These are phyloP conservation scores for Bacterosira constricta DNA, from an alignment of 108 stramenopile species.

Conservation along the genomic window DNA sequence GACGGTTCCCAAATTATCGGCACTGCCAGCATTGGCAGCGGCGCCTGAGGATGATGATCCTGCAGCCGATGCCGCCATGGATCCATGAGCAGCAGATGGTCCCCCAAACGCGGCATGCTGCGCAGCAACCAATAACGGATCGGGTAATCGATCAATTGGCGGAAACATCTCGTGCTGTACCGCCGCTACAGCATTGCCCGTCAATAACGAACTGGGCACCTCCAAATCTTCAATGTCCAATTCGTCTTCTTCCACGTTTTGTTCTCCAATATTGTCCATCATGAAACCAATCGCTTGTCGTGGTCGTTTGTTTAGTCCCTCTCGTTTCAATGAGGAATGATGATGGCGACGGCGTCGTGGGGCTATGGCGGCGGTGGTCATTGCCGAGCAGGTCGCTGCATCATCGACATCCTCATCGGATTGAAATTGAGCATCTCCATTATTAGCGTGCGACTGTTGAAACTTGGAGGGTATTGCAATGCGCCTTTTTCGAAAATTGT, in stretches of 20 bases:
- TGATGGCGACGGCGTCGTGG: constrained; percentile 6
- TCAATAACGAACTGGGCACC: too few relatives aligned
- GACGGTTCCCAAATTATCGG: constrained; percentile 8
- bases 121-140: constrained; percentile 40
- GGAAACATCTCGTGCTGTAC: constrained; percentile 9
- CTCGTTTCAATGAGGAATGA: neutral
- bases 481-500: neutral
- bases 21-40: neutral
- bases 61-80: neutral
- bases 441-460: too few relatives aligned
- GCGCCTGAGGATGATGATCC: neutral
- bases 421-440: too few relatives aligned
- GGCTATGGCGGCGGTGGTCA: constrained; percentile 35
- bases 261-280: too few relatives aligned
- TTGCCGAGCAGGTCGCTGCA: constrained; percentile 30
- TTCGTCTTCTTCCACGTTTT: too few relatives aligned
- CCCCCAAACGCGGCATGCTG: constrained; percentile 21
- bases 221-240: too few relatives aligned
- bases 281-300: too few relatives aligned
- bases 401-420: constrained; percentile 14
- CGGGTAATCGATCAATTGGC: constrained; percentile 21
- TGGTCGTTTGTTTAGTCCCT: too few relatives aligned
- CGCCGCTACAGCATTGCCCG: neutral
- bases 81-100: neutral
- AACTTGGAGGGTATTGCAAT: too few relatives aligned